Conservation (phyloP, 129 eudicot genomes). For the Escallonia rubra region DNA sequence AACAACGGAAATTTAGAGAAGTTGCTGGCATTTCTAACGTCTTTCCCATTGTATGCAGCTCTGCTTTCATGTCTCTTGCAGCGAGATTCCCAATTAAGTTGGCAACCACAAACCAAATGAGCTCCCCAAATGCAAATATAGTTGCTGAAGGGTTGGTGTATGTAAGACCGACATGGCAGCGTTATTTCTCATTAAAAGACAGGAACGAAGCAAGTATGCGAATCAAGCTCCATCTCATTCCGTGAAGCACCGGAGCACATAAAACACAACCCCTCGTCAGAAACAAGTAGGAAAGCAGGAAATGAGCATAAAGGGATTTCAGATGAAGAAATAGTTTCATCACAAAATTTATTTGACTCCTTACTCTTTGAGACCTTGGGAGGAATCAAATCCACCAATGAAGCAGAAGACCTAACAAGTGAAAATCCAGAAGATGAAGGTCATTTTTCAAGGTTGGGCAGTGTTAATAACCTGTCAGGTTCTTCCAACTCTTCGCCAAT, state of each 20-base stretch:
- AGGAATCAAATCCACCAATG: no score
- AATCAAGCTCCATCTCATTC: no score
- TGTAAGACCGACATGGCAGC: no score
- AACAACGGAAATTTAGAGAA: not conserved
- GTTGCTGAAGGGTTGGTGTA: not conserved
- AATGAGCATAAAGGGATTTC: not conserved
- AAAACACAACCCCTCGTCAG: no score
- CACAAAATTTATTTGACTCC: not conserved
- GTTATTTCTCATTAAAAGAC: no score
- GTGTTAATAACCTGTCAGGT: not conserved
- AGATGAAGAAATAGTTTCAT: not conserved
- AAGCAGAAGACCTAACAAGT: no score
- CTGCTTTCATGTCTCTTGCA: constrained; percentile 43
- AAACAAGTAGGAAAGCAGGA: not conserved
- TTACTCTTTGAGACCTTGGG: no score
- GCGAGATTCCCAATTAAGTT: constrained; percentile 25
- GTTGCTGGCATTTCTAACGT: not conserved
- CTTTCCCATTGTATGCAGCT: constrained; percentile 22
- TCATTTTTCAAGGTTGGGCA: not conserved
- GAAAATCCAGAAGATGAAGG: not conserved
- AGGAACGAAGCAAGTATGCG: not conserved
- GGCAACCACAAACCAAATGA: not conserved
- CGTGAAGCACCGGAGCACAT: no score
- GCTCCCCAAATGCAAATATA: not conserved
- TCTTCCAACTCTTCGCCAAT: not conserved